Evolutionary conservation across 129 eudicot species (phyloP).

Genomic region (Pittosporum tobira): DNA sequence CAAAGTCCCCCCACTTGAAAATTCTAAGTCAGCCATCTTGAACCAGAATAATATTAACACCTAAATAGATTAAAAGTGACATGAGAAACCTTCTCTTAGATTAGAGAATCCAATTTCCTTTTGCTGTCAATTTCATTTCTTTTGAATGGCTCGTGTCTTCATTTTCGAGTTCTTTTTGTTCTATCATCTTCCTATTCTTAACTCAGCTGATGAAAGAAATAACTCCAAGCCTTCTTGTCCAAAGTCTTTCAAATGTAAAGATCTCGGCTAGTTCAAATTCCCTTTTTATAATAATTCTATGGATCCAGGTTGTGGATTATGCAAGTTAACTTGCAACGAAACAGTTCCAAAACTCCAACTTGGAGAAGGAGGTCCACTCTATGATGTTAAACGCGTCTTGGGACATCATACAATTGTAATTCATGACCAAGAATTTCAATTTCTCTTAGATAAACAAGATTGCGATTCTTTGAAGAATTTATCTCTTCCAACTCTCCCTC

Average conservation of each 20-base stretch:
- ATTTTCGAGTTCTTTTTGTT: background rate
- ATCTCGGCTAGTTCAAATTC: constrained; percentile 5
- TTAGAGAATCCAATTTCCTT: background rate
- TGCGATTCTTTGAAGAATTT: constrained; percentile 17
- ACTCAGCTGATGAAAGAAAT: background rate
- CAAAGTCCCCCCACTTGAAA: background rate
- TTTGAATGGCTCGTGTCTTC: background rate
- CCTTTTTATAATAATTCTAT: constrained; percentile 12
- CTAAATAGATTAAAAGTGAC: background rate
- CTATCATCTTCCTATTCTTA: background rate
- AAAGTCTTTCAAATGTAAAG: constrained; percentile 6
- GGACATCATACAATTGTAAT: background rate
- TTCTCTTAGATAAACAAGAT: background rate
- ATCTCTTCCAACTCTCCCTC: constrained; percentile 18
- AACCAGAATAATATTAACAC: too few species aligned
- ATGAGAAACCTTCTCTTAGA: background rate
- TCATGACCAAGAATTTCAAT: background rate
- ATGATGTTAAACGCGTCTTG: background rate
- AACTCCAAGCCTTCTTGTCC: constrained; percentile 14
- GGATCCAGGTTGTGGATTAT: constrained; percentile 11
- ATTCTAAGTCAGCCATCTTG: background rate
- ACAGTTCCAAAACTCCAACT: constrained; percentile 11
- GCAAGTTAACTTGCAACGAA: constrained; percentile 13
- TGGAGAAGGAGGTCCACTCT: background rate
- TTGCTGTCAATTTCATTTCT: background rate